Base-by-base conservation (phyloP, 768 basidiomycete species). In the Amanita brunnescens region DNA sequence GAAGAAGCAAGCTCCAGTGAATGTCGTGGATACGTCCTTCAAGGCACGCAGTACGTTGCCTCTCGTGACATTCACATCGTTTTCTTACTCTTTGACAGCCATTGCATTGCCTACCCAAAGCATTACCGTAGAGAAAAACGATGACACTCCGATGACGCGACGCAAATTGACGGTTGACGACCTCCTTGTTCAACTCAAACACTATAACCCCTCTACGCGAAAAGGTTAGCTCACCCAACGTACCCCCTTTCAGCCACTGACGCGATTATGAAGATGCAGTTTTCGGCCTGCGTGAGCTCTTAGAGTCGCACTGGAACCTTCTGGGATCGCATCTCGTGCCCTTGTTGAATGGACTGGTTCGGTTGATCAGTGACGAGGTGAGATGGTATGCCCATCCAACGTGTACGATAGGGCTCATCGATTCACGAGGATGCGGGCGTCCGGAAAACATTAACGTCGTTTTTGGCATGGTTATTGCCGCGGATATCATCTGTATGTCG, bases 21-120 rank as follows among this genome's bases (percentile, higher is more conserved):
- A 98, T 75, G 89, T 81, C 5, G 80, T 97, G 57, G 91, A 98
- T 67, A 98, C 95, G 1, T 93, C 94, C 1, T 97, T 95, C 78
- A 92, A 94, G 64, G 83, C 91, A 29, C 81, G 91, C 53, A 91
- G 95, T 96, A 61, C 59, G 87, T 73, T 44, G 13, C 18, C 40
- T 41, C 34, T 40, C n/a, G 30, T 47, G 26, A 16, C 43, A 32
- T 45, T 16, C 26, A 24, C 16, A 33, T 24, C 21, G 32, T 38
- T 14, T 54, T 38, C 49, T 34, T 51, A 63, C 57, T 49, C 55
- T 53, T 49, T 42, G n/a, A 16, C 60, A 97, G 94, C 91, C 20
- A 95, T 98, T 64, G 86, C 83, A 20, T 74, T 98, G 26, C 95
- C 94, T 0, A 77, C 78, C 1, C 95, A 98, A 69, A 85, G 83